Conservation (phyloP, 2,329 filamentous ascomycete genomes). For the Leptodontidium sp. region DNA sequence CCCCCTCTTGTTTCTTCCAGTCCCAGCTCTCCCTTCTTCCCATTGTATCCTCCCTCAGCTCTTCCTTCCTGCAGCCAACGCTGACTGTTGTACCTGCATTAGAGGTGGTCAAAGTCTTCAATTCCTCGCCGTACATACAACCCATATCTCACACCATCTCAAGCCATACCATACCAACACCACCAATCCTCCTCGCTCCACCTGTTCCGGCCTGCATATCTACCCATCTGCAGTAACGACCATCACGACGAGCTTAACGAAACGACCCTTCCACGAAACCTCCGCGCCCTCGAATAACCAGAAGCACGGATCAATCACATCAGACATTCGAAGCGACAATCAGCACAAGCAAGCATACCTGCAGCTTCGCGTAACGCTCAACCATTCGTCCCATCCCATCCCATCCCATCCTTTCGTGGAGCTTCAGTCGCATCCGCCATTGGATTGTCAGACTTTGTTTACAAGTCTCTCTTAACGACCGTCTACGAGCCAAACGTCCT, state of each 20-base stretch:
- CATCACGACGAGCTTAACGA: constrained; percentile 42
- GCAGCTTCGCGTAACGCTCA: constrained; percentile 46
- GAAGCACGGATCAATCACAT: constrained; percentile 42
- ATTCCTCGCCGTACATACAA: constrained; percentile 36
- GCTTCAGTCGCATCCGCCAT: constrained; percentile 47
- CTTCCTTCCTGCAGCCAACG: constrained; percentile 42
- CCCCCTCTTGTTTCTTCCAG: constrained; percentile 30
- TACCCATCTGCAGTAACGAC: constrained; percentile 24
- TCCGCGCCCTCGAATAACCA: constrained; percentile 40
- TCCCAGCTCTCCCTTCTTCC: constrained; percentile 26
- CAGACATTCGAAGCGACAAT: constrained; percentile 41
- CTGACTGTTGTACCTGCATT: constrained; percentile 49
- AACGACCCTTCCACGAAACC: constrained; percentile 34
- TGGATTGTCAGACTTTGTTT: constrained; percentile 46
- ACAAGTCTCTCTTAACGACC: constrained; percentile 50
- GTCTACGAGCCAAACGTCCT: constrained; percentile 54
- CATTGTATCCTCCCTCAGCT: constrained; percentile 40
- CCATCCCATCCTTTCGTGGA: constrained; percentile 42
- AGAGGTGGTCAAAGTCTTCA: constrained; percentile 45
- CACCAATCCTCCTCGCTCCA: constrained; percentile 26
- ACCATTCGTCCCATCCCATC: constrained; percentile 16
- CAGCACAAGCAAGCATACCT: constrained; percentile 48
- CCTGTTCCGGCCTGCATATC: constrained; percentile 26
- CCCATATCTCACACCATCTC: constrained; percentile 14
- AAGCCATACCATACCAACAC: constrained; percentile 18